Evolutionary conservation across 1,284 basidiomycete genomes (phyloP).

Genomic region (Stygiomarasmius scandens): DNA sequence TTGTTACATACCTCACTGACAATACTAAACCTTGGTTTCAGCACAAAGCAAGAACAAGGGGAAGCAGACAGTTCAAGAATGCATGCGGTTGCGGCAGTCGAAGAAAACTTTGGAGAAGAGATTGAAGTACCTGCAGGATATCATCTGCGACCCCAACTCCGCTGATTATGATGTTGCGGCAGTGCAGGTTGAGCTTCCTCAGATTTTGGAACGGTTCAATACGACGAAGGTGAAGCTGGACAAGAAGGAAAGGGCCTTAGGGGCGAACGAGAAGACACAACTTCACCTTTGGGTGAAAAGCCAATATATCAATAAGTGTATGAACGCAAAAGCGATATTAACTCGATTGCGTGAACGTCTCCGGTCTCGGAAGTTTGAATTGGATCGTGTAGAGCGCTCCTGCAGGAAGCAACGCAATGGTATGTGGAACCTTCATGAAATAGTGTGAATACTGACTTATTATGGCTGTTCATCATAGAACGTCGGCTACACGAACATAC

Average conservation of each 20-base stretch:
- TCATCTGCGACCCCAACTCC: background rate
- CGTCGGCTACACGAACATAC: background rate
- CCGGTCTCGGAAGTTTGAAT: constrained; percentile 8
- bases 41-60: background rate
- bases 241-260: background rate
- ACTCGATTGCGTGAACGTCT: background rate
- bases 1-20: background rate
- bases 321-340: constrained; percentile 12
- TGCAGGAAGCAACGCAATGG: constrained; percentile 3
- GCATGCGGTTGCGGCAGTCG: background rate
- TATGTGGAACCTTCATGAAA: too few relatives aligned
- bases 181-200: background rate
- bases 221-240: background rate
- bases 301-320: background rate
- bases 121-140: background rate
- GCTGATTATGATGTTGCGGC: background rate
- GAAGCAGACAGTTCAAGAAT: background rate
- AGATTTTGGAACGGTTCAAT: background rate
- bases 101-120: background rate
- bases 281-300: background rate
- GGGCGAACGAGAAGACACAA: background rate
- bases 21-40: background rate
- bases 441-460: too few relatives aligned
- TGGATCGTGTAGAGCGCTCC: constrained; percentile 8
- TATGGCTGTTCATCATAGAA: background rate